Conservation (phyloP, 805 yeast genomes). For the Debaryomyces prosopidis region DNA sequence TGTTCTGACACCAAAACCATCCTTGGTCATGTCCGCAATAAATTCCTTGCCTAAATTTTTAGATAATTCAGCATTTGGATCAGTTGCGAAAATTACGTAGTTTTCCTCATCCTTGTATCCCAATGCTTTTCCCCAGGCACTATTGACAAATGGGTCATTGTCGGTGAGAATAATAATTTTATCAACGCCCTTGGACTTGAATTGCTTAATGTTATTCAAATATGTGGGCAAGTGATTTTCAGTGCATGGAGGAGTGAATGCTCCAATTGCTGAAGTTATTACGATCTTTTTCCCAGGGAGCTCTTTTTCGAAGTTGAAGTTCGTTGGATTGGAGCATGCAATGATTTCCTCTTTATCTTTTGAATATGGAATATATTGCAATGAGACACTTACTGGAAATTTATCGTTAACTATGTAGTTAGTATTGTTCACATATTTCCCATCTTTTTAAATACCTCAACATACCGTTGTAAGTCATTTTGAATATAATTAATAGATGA, state of each 20-base stretch:
- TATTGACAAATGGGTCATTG: slow-evolving; percentile 72
- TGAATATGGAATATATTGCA: slow-evolving; percentile 41
- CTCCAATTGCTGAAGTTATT: slow-evolving; percentile 80
- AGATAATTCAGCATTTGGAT: slow-evolving; percentile 63
- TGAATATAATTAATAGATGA: too few species aligned
- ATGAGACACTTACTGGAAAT: slow-evolving; percentile 36
- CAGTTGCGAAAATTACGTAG: slow-evolving; percentile 59
- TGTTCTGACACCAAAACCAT: slow-evolving; percentile 59
- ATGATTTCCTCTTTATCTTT: slow-evolving; percentile 33
- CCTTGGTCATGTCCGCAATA: slow-evolving; percentile 49
- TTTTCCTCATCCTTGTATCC: slow-evolving; percentile 37
- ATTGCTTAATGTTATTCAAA: slow-evolving; percentile 48
- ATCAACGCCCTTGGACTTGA: slow-evolving; percentile 63
- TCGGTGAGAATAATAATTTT: slow-evolving; percentile 61
- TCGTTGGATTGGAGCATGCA: slow-evolving; percentile 40
- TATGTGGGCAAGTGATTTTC: slow-evolving; percentile 72
- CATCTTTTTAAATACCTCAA: too few species aligned
- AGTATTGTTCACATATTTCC: neutral
- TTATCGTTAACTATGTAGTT: slow-evolving; percentile 5
- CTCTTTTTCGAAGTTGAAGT: slow-evolving; percentile 13
- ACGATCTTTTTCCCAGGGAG: slow-evolving; percentile 57
- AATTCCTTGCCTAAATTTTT: slow-evolving; percentile 55
- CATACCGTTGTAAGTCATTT: too few species aligned
- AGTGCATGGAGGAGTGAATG: slow-evolving; percentile 83
- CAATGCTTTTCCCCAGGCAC: slow-evolving; percentile 65